Percentiles rank a stretch among this genome's conserved stretches.
These are phyloP conservation scores for Globisporangium echinulatum DNA, from an alignment of 352 stramenopile species.

Conservation along the genomic window DNA sequence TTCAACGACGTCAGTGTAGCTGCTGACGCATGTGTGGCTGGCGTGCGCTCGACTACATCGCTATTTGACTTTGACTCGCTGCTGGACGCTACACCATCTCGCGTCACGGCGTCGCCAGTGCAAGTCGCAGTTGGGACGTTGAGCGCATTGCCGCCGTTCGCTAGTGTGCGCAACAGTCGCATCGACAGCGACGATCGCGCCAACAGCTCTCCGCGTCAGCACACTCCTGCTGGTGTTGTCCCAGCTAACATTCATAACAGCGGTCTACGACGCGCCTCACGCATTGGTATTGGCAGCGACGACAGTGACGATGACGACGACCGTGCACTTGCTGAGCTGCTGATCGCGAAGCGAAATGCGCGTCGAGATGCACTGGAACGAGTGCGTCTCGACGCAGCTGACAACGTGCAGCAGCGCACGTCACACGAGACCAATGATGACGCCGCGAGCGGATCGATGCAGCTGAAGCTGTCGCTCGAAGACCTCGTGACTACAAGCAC, in stretches of 20 bases:
- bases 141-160: too few relatives aligned
- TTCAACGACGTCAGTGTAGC: too few relatives aligned
- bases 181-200: too few relatives aligned
- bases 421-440: background rate
- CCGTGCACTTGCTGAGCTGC: slow-evolving; percentile 2
- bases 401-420: background rate
- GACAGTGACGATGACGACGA: background rate
- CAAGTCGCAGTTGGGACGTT: background rate
- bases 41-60: background rate
- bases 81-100: slow-evolving; percentile 8
- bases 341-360: slow-evolving; percentile 10
- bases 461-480: slow-evolving; percentile 1
- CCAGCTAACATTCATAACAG: too few relatives aligned
- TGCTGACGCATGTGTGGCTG: too few relatives aligned
- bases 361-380: slow-evolving; percentile 3
- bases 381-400: background rate
- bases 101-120: background rate
- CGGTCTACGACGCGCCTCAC: background rate
- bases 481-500: background rate
- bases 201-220: too few relatives aligned
- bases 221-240: too few relatives aligned
- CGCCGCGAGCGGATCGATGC: background rate
- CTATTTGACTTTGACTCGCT: slow-evolving; percentile 63
- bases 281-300: background rate
- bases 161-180: too few relatives aligned